These are phyloP conservation scores for Pythium chondricola DNA, from an alignment of 352 stramenopile genomes.

Conservation along the genomic window DNA sequence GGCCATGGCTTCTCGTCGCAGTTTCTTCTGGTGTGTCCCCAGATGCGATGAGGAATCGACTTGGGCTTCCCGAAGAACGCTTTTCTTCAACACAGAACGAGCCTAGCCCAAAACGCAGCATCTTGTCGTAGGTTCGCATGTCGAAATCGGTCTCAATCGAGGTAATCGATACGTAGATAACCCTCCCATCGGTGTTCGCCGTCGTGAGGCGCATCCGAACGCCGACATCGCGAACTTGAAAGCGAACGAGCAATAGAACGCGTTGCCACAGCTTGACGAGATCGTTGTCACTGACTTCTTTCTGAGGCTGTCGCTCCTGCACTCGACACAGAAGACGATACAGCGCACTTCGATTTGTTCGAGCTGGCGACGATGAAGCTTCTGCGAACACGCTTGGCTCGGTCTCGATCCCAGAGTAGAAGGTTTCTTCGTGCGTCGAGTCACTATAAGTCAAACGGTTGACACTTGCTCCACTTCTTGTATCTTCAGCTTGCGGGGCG, in stretches of 20 bases:
- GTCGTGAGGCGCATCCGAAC: conserved; percentile 6
- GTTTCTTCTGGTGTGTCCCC: conserved; percentile 17
- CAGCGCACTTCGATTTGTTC: conserved; percentile 1
- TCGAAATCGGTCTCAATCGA: conserved; percentile 62
- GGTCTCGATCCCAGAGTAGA: conserved; percentile 17
- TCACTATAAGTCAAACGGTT: too few relatives aligned
- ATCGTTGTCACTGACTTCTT: conserved; percentile 42
- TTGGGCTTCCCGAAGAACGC: neutral
- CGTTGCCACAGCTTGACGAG: conserved; percentile 78
- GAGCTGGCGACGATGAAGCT: neutral
- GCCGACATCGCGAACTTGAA: conserved; percentile 36
- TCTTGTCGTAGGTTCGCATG: conserved; percentile 59
- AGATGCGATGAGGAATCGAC: conserved; percentile 46
- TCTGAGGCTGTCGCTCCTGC: conserved; percentile 17
- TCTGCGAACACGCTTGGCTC: conserved; percentile 9
- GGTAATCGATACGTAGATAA: conserved; percentile 42
- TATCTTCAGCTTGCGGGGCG: neutral
- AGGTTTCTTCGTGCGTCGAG: conserved; percentile 11
- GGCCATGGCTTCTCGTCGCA: too few relatives aligned
- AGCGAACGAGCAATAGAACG: conserved; percentile 16
- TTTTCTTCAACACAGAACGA: conserved; percentile 68
- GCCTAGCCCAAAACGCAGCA: conserved; percentile 62
- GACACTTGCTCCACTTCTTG: neutral
- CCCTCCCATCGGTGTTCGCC: conserved; percentile 25
- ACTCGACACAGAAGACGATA: conserved; percentile 8